phyloP scores from a whole-genome alignment of 2,329 filamentous ascomycete species.

The Fulvia fulva region DNA sequence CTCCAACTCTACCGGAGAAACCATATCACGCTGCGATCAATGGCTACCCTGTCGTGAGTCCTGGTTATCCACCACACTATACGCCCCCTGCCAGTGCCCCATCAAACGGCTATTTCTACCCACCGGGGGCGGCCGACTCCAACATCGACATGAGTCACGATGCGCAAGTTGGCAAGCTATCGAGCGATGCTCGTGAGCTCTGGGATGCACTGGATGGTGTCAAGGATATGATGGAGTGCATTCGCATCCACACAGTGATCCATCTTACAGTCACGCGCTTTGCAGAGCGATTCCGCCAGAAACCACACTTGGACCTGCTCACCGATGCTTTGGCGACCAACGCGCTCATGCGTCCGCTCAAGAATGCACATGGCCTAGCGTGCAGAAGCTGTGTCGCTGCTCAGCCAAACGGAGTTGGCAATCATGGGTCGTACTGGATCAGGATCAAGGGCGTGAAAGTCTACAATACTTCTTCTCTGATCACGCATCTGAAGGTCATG shows the following conservation, averaged over 20 bases:
- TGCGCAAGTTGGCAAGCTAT: slow-evolving; percentile 36
- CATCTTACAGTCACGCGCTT: slow-evolving; percentile 60
- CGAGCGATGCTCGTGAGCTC: slow-evolving; percentile 54
- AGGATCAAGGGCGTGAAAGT: slow-evolving; percentile 38
- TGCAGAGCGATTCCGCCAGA: slow-evolving; percentile 53
- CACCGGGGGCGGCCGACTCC: neutral
- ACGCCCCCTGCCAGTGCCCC: neutral
- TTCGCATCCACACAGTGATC: slow-evolving; percentile 59
- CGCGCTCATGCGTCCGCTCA: slow-evolving; percentile 40
- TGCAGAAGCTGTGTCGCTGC: slow-evolving; percentile 35
- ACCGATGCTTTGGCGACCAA: slow-evolving; percentile 43
- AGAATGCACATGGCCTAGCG: slow-evolving; percentile 41
- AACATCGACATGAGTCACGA: slow-evolving; percentile 9
- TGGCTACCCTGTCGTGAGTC: slow-evolving; percentile 4
- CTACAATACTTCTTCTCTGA: slow-evolving; percentile 51
- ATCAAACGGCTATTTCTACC: slow-evolving; percentile 4
- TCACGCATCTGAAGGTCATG: slow-evolving; percentile 58
- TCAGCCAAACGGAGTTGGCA: slow-evolving; percentile 25
- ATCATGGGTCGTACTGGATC: slow-evolving; percentile 33
- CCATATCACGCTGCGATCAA: slow-evolving; percentile 11
- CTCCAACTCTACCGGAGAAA: slow-evolving; percentile 12
- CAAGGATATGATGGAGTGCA: slow-evolving; percentile 57
- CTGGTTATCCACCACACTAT: slow-evolving; percentile 1
- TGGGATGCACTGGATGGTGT: slow-evolving; percentile 61
- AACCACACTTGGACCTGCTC: slow-evolving; percentile 56